Base-by-base conservation (phyloP, 192 early-diverging fungal species). In the Martensiomyces pterosporus region DNA sequence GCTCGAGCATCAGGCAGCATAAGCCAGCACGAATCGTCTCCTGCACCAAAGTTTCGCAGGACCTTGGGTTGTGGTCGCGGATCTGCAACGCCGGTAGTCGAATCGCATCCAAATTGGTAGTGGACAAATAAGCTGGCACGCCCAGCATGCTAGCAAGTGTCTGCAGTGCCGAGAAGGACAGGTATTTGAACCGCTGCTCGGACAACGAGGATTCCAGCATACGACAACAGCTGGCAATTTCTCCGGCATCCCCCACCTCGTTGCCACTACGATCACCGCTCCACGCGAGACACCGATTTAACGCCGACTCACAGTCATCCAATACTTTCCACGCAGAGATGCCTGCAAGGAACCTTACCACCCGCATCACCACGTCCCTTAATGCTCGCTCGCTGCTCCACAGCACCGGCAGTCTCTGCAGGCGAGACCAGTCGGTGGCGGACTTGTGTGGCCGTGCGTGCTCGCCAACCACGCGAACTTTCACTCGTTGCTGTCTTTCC, bases 381-480 rank as follows among this genome's bases (percentile, higher is more conserved):
- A 9, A 17, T 3, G 16, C 22, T 21, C 5, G 24, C 18, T 21
- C 24, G 22, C 25, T 24, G 9, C 16, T n/a, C 18, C 45, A 47
- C n/a, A 57, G 49, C 0, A 51, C 23, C 6, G 67, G 39, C 17
- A 70, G 26, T 1, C 47, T 35, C 34, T 70, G 67, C 47, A 70
- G 23, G 7, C 67, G 59, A 14, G 60, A 47, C 67, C 67, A 70
- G 43, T 70, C 67, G 2, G 67, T 70, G 0, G 67, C 60, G 4
- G 52, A 53, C 22, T 26, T 43, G 41, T 45, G 36, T 15, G 52
- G 40, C 9, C 55, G 47, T 14, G 54, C 36, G n/a, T 44, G 38
- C 26, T 57, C 67, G 21, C 50, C 46, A 0, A 55, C 37, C 19
- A 70, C 16, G 2, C 67, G 35, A 13, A 68, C 53, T 14, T 60